Evolutionary conservation across 495 filamentous ascomycete species (phyloP), one percentile per base, ranked within the genome.

Genomic region (Xylaria nigripes): DNA sequence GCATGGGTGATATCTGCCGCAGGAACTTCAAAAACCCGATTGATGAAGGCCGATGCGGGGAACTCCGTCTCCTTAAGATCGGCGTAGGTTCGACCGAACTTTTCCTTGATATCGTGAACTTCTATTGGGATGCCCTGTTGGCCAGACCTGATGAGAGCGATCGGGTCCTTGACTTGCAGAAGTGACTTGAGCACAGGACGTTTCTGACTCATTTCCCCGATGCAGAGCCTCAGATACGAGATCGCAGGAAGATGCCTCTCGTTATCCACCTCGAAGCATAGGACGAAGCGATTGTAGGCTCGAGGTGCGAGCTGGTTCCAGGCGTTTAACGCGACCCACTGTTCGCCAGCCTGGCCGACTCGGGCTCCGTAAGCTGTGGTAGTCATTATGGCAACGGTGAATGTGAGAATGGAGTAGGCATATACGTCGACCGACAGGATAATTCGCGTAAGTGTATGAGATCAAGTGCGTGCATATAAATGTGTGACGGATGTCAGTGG

Each of bases 301-400:
- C 45, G 45, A 47, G 45, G 45, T 18, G 45, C 45, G 12, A 47
- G 25, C 45, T 47, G 45, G 24, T 47, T 47, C 45, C 45, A 47
- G 9, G 25, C 18, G n/a, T 47, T 47, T 27, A 47, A 47, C 18
- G 45, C 25, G 21, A 34, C 45, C 45, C 45, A 47, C 41, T 44
- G 41, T 2, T 47, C n/a, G n/a, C n/a, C 24, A 9, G 27, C n/a
- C 25, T 47, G 25, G 27, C 27, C n/a, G 1, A 27, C 4, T n/a
- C 12, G 15, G 3, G 13, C 16, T 21, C 5, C n/a, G 8, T 18
- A 12, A 32, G 27, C 10, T 32, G 25, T 2, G 5, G 45, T 47
- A 21, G n/a, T 47, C 45, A 47, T 47, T 47, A n/a, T 47, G 22
- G 27, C 36, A 18, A 40, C 15, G 36, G 36, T 18, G 36, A 18